These are phyloP conservation scores for Pleurotus giganteus DNA, from an alignment of 768 basidiomycete genomes.

Conservation along the genomic window DNA sequence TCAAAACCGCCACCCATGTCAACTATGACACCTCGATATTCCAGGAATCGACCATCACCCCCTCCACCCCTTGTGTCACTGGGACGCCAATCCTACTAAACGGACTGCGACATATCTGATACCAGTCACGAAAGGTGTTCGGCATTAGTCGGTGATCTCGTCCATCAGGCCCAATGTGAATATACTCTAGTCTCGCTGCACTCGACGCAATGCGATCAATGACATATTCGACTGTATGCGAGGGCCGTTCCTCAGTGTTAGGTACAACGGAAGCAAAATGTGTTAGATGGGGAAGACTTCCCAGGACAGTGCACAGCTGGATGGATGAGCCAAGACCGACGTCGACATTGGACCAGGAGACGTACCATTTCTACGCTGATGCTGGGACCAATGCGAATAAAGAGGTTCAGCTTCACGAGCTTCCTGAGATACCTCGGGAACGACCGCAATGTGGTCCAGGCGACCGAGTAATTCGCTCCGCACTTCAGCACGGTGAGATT, in stretches of 20 bases:
- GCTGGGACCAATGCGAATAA: background rate
- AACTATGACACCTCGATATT: too few species aligned
- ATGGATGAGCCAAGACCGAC: background rate
- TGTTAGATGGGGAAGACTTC: background rate
- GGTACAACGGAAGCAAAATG: slow-evolving; percentile 7
- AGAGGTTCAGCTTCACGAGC: background rate
- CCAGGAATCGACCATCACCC: background rate
- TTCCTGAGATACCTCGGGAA: background rate
- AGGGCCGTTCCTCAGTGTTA: slow-evolving; percentile 4
- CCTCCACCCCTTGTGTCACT: background rate
- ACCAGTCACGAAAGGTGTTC: background rate
- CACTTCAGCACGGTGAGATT: slow-evolving; percentile 7
- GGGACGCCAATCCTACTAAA: background rate
- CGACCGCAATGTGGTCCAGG: background rate
- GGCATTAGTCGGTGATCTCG: slow-evolving; percentile 2
- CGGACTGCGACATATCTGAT: background rate
- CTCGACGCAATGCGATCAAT: background rate
- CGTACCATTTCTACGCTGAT: slow-evolving; percentile 1
- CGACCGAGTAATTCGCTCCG: background rate
- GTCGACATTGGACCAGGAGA: background rate
- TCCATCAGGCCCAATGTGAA: slow-evolving; percentile 6
- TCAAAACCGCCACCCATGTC: too few species aligned
- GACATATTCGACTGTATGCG: background rate
- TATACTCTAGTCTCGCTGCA: background rate
- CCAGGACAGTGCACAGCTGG: background rate